These are phyloP conservation scores for Arthrobotrys iridis DNA, from an alignment of 2,329 filamentous ascomycete genomes.

Conservation along the genomic window DNA sequence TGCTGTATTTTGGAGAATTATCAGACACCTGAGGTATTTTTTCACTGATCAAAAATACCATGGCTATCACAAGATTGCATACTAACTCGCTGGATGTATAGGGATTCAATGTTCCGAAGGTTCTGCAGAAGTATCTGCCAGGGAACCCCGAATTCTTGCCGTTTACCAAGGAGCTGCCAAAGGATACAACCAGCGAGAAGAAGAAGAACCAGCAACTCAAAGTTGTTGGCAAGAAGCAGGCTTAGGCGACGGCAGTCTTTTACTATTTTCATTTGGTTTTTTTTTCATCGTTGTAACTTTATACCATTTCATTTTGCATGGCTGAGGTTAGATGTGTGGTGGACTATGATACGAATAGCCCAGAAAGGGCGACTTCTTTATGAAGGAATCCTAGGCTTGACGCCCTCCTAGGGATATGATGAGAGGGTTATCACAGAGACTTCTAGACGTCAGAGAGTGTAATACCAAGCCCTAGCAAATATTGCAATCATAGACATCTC, in stretches of 20 bases:
- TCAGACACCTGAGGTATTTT: constrained; percentile 81
- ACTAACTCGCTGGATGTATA: constrained; percentile 60
- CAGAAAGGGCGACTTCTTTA: too few relatives aligned
- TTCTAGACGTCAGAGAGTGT: too few relatives aligned
- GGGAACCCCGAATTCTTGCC: constrained; percentile 89
- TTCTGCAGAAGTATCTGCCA: constrained; percentile 87
- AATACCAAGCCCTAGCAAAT: too few relatives aligned
- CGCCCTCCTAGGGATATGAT: too few relatives aligned
- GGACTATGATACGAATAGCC: too few relatives aligned
- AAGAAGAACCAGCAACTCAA: constrained; percentile 60
- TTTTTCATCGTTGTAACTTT: constrained; percentile 18
- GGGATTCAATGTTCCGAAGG: constrained; percentile 82
- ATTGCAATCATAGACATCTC: too few relatives aligned
- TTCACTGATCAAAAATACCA: constrained; percentile 24
- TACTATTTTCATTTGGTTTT: background rate
- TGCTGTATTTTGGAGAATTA: constrained; percentile 98
- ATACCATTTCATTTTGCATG: constrained; percentile 40
- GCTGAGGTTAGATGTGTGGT: background rate
- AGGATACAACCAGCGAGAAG: constrained; percentile 74
- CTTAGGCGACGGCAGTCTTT: background rate
- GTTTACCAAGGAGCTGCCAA: constrained; percentile 84
- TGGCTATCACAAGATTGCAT: background rate
- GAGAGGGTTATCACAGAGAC: too few relatives aligned
- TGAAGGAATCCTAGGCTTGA: too few relatives aligned
- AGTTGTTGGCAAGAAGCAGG: constrained; percentile 49